Evolutionary conservation across 345 rosid species (phyloP).

Genomic region (thale cress (Arabidopsis thaliana)): TAIR10.1 NC_003075.7:12574501-12575000

Average conservation of each 20-base stretch:
- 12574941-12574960: neutral
- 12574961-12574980: neutral
- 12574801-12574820: too few species aligned
- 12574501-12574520: neutral
- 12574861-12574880: neutral
- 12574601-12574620: too few species aligned
- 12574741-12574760: too few species aligned
- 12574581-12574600: too few species aligned
- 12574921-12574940: neutral
- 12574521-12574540: neutral
- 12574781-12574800: neutral
- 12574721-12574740: too few species aligned
- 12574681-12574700: too few species aligned
- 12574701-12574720: too few species aligned
- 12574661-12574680: too few species aligned
- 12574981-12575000: conserved; percentile 1
- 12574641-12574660: too few species aligned
- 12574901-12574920: neutral
- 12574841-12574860: neutral
- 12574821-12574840: neutral
- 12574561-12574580: too few species aligned
- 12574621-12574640: too few species aligned
- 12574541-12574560: too few species aligned
- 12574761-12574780: neutral
- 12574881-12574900: conserved; percentile 16